These are phyloP conservation scores for Paecilomyces fulvus DNA, from an alignment of 2,329 filamentous ascomycete genomes.

Conservation along the genomic window DNA sequence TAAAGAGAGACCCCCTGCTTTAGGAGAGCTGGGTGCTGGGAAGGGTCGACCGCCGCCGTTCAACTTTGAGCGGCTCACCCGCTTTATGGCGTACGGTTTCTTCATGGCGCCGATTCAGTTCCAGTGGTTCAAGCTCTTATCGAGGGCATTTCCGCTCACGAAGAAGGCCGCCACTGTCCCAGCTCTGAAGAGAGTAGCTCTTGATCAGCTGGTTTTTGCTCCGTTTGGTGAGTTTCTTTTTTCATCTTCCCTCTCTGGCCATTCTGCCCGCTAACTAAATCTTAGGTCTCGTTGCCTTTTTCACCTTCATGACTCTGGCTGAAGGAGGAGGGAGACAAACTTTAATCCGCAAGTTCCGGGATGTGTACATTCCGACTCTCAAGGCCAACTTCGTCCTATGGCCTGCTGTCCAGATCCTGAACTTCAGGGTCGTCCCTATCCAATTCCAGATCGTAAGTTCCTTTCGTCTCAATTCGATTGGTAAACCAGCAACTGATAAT, in stretches of 20 bases:
- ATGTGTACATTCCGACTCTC: constrained; percentile 87
- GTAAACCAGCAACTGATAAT: neutral
- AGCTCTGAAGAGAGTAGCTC: constrained; percentile 79
- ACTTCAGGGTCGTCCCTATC: constrained; percentile 90
- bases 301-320: constrained; percentile 90
- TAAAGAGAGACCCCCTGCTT: constrained; percentile 62
- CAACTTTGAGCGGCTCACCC: constrained; percentile 86
- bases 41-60: constrained; percentile 68
- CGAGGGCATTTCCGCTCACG: constrained; percentile 71
- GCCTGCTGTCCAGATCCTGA: constrained; percentile 92
- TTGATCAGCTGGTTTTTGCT: constrained; percentile 90
- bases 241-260: neutral
- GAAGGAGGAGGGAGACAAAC: constrained; percentile 82
- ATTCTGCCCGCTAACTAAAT: constrained; percentile 6
- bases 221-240: constrained; percentile 57
- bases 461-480: neutral
- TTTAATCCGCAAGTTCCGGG: constrained; percentile 73
- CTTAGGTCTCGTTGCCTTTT: constrained; percentile 71
- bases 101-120: constrained; percentile 93
- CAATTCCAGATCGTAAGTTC: constrained; percentile 86
- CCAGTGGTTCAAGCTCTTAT: constrained; percentile 88
- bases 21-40: constrained; percentile 57
- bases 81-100: constrained; percentile 97
- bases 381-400: constrained; percentile 95
- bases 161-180: constrained; percentile 66